A percentile compares a stretch with the other conserved stretches of the same genome.
Conservation (phyloP, 331 rosid genomes). For the Ulmus americana region DNA sequence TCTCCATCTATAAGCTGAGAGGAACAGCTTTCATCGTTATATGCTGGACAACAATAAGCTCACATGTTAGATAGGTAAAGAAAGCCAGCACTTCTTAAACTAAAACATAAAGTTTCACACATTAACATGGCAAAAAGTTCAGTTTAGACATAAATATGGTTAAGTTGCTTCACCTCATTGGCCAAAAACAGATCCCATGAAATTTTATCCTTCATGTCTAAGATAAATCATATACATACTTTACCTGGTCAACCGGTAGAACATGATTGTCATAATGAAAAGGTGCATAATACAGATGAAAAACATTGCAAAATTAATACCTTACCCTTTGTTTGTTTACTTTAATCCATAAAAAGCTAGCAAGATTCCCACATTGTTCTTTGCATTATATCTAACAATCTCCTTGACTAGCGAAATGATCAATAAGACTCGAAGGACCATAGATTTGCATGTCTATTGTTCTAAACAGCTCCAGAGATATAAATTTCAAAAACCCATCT, state of each 20-base stretch:
- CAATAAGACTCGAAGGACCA: not conserved
- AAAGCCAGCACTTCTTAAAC: not conserved
- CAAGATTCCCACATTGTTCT: not conserved
- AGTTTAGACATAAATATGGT: not conserved
- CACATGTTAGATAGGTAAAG: slow-evolving; percentile 18
- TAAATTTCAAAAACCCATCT: not conserved
- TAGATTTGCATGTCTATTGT: slow-evolving; percentile 16
- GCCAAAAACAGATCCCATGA: not conserved
- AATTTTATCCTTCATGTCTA: not conserved
- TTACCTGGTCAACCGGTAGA: not conserved
- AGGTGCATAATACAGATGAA: not conserved
- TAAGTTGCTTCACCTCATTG: not conserved
- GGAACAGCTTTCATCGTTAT: slow-evolving; percentile 44
- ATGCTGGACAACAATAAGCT: slow-evolving; percentile 34
- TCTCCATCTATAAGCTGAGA: slow-evolving; percentile 97
- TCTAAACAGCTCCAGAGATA: not conserved
- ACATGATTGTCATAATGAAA: too few species aligned
- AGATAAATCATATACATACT: not conserved
- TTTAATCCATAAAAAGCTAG: not conserved
- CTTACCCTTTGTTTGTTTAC: not conserved
- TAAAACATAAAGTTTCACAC: slow-evolving; percentile 7
- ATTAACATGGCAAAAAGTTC: not conserved
- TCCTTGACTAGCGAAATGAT: slow-evolving; percentile 10
- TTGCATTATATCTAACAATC: not conserved
- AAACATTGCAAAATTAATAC: not conserved